phyloP scores from a whole-genome alignment of 2,329 filamentous ascomycete species.

The Aureobasidium sp. region DNA sequence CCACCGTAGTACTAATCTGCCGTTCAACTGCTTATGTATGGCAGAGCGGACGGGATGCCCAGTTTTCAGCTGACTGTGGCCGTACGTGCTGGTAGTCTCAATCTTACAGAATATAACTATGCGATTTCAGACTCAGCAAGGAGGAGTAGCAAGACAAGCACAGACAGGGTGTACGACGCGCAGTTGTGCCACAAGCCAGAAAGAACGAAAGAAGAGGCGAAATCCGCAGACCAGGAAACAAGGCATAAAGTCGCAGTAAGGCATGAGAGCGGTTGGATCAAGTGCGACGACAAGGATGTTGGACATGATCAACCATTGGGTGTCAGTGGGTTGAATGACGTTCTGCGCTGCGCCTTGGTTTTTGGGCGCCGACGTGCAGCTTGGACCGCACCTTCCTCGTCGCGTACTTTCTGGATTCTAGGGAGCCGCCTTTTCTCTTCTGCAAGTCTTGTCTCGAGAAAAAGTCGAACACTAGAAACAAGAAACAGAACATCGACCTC shows the following conservation, averaged over 20 bases:
- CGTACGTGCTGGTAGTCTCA: background rate
- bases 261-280: background rate
- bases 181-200: background rate
- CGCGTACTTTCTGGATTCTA: background rate
- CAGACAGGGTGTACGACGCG: background rate
- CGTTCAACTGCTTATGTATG: background rate
- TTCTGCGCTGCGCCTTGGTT: background rate
- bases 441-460: background rate
- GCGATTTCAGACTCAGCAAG: background rate
- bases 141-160: too few relatives aligned
- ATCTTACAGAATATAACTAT: background rate
- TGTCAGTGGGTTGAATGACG: background rate
- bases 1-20: background rate
- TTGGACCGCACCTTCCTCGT: background rate
- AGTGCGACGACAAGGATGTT: background rate
- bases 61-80: constrained; percentile 1
- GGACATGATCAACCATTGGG: background rate
- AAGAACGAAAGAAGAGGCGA: background rate
- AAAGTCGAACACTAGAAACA: background rate
- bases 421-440: background rate
- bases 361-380: constrained; percentile 3
- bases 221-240: background rate
- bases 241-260: background rate
- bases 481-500: background rate
- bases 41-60: background rate